Percentiles rank a stretch among this genome's conserved stretches.
phyloP scores from a whole-genome alignment of 192 early-diverging fungal genomes.

The Jimgerdemannia lactiflua region DNA sequence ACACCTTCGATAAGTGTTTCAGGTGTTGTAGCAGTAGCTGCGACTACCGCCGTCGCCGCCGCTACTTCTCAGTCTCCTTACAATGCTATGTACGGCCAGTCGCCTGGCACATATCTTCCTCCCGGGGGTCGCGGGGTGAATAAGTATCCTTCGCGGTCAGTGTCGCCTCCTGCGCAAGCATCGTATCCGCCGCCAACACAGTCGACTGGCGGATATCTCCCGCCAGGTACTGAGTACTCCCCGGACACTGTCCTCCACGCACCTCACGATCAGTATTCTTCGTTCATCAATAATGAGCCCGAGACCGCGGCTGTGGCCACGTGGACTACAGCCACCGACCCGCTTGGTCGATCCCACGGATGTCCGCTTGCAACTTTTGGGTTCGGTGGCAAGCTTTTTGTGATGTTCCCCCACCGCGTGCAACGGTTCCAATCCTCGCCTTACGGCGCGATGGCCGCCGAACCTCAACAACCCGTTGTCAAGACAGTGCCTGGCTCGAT shows the following conservation, averaged over 20 bases:
- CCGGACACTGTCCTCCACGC: too few species aligned
- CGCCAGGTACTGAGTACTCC: not conserved
- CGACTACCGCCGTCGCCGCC: constrained; percentile 34
- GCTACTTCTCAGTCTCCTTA: constrained; percentile 1
- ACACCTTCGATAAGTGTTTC: too few species aligned
- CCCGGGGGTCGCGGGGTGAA: too few species aligned
- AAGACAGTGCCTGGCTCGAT: constrained; percentile 53
- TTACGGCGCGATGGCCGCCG: too few species aligned
- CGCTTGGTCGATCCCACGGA: constrained; percentile 40
- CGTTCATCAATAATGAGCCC: constrained; percentile 1
- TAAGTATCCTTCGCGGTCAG: too few species aligned
- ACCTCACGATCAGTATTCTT: not conserved
- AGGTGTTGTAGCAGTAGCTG: constrained; percentile 15
- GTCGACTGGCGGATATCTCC: not conserved
- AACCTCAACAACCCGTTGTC: constrained; percentile 10
- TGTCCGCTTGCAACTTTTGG: constrained; percentile 68
- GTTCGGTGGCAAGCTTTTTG: constrained; percentile 71
- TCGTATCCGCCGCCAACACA: not conserved
- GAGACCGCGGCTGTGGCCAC: not conserved
- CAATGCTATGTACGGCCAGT: not conserved
- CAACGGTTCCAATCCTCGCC: constrained; percentile 41
- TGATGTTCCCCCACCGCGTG: constrained; percentile 62
- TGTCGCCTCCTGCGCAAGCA: not conserved
- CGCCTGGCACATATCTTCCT: not conserved
- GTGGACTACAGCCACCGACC: constrained; percentile 20